Percentiles rank a stretch among this genome's conserved stretches.
Conservation (phyloP, 129 eudicot species). For the Helichrysum umbraculigerum region DNA sequence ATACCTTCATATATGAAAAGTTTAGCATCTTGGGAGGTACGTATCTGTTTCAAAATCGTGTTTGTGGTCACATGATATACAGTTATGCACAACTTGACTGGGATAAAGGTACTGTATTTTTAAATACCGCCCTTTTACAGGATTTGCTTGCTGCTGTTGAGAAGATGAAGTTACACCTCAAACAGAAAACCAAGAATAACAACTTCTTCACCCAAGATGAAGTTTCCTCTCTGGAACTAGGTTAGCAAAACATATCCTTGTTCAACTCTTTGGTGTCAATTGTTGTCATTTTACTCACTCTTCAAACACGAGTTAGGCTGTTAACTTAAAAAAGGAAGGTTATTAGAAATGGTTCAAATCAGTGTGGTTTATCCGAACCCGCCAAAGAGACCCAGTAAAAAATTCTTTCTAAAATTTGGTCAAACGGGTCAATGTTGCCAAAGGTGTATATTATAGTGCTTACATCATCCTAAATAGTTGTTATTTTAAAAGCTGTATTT, state of each 20-base stretch:
- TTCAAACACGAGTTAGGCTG: background rate
- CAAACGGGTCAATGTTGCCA: background rate
- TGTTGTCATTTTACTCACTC: background rate
- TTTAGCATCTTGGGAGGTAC: slow-evolving; percentile 86
- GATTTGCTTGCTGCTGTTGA: slow-evolving; percentile 76
- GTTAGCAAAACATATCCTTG: slow-evolving; percentile 32
- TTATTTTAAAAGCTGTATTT: background rate
- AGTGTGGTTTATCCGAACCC: background rate
- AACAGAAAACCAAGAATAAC: slow-evolving; percentile 36
- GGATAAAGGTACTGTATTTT: background rate
- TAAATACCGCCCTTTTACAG: slow-evolving; percentile 32
- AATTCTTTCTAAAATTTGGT: background rate
- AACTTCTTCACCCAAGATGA: slow-evolving; percentile 70
- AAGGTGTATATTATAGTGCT: background rate
- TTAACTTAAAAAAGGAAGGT: background rate
- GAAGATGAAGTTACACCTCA: slow-evolving; percentile 61
- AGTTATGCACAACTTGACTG: slow-evolving; percentile 4
- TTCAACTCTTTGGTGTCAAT: background rate
- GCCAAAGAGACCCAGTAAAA: background rate
- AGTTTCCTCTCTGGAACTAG: slow-evolving; percentile 60
- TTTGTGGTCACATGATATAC: background rate
- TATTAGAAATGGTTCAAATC: background rate
- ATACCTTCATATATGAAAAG: slow-evolving; percentile 78
- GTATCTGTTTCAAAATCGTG: background rate
- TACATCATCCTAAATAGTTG: background rate